Evolutionary conservation across 163 green algal species (phyloP), one percentile per base, ranked within the genome.

Genomic region (Prototheca wickerhamii): DNA sequence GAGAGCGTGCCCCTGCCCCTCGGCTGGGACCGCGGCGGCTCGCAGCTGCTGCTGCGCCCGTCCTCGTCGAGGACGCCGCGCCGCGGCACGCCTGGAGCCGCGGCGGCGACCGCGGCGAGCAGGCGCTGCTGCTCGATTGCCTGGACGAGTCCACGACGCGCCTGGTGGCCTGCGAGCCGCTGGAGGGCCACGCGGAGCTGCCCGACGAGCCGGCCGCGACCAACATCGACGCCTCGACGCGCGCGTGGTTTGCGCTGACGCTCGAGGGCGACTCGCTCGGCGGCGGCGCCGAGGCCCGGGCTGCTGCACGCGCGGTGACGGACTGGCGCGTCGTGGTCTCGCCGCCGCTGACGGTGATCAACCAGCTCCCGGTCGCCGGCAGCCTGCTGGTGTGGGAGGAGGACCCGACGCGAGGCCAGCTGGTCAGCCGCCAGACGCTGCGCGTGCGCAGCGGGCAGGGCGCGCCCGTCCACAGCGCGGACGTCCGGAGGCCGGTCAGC

Each of bases 371-470:
- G 15, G 60, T 93, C 25, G 25, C 64, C 0, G 78, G 54, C 49
- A 78, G 72, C 37, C 87, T 84, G 62, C 46, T 81, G 6, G 67
- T 95, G n/a, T 93, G 84, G 86, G 82, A 95, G 75, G 66, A 73
- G 18, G 58, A 74, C 20, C 58, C 30, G 23, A 31, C 20, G 10
- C 46, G 20, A 18, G 58, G 26, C 37, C 7, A 70, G n/a, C 57
- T 84, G 49, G 44, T 75, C 31, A 51, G 79, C 29, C 63, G 82
- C 12, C 79, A 90, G 65, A 76, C 75, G 44, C 76, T 78, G 18
- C 52, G 66, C 1, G 28, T 87, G 18, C 64, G 17, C 51, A 78
- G 53, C 5, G 72, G 84, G 3, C 60, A 59, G 35, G 40, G 44
- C 1, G 46, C 69, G 4, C 58, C 68, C 0, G 72, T 91, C 6